Conservation (phyloP, 352 stramenopile species). For the Phytophthora citrophthora region DNA sequence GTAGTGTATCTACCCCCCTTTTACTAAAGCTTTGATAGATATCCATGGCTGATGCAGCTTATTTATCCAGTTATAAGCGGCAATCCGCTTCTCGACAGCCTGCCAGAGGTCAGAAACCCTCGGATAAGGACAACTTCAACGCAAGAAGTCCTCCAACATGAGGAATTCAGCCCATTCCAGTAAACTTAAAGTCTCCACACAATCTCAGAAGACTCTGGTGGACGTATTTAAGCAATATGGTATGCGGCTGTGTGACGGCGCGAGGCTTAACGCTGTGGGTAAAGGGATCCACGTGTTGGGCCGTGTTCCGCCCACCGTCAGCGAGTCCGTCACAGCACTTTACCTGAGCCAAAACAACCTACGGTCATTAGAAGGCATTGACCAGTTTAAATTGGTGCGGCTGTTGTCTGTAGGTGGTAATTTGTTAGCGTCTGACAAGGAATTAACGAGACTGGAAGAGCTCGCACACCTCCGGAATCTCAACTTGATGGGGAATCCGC, state of each 20-base stretch:
- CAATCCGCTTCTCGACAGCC: constrained; percentile 33
- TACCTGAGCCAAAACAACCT: constrained; percentile 89
- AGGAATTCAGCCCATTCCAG: constrained; percentile 12
- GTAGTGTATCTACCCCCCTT: not conserved
- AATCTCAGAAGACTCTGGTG: constrained; percentile 51
- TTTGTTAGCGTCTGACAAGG: constrained; percentile 46
- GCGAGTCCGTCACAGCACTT: constrained; percentile 54
- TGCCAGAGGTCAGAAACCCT: constrained; percentile 4
- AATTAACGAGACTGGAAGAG: constrained; percentile 43
- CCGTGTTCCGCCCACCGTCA: constrained; percentile 49
- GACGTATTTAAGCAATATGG: constrained; percentile 78
- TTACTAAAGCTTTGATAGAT: not conserved
- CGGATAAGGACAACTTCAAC: constrained; percentile 14
- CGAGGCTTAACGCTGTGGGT: constrained; percentile 75
- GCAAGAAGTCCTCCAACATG: constrained; percentile 26
- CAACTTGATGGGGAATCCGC: constrained; percentile 75
- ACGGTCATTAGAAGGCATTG: constrained; percentile 45
- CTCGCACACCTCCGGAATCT: constrained; percentile 64
- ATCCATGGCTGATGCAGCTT: constrained; percentile 4
- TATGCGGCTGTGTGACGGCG: constrained; percentile 70
- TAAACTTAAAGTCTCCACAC: constrained; percentile 2
- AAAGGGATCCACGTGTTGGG: constrained; percentile 65
- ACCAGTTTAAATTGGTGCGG: constrained; percentile 67
- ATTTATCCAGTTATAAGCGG: constrained; percentile 23
- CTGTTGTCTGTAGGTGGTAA: constrained; percentile 76